Conservation (phyloP, 23 red algal genomes). For the Cyanidium caldarium region DNA sequence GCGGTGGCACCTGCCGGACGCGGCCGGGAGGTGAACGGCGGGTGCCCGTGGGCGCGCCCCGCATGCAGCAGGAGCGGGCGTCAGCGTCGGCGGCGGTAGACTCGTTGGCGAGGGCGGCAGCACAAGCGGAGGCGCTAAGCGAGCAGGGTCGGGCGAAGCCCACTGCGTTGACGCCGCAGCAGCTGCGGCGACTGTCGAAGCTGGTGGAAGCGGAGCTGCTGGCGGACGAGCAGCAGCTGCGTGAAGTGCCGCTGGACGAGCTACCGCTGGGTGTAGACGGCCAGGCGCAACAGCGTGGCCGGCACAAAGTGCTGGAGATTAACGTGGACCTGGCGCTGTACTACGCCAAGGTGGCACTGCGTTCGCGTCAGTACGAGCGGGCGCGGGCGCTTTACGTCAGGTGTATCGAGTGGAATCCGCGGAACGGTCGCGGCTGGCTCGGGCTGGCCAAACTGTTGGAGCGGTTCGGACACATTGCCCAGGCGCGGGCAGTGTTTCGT, state of each 20-base stretch:
- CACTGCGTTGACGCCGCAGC: background rate
- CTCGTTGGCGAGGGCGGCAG: too few species aligned
- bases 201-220: constrained; percentile 11
- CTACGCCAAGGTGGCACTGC: background rate
- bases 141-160: too few species aligned
- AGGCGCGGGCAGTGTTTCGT: constrained; percentile 24
- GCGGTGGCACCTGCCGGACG: too few species aligned
- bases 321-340: constrained; percentile 17
- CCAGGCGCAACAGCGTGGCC: background rate
- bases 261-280: background rate
- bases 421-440: constrained; percentile 61
- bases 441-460: constrained; percentile 33
- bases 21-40: too few species aligned
- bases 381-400: constrained; percentile 19
- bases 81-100: too few species aligned
- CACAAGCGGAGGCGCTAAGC: too few species aligned
- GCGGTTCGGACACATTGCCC: background rate
- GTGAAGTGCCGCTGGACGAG: constrained; percentile 13
- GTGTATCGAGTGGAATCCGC: constrained; percentile 29
- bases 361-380: background rate
- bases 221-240: constrained; percentile 9
- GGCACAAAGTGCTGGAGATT: background rate
- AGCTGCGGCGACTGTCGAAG: background rate
- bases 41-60: too few species aligned
- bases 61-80: too few species aligned